Evolutionary conservation across 2,329 filamentous ascomycete species (phyloP), one percentile per base, ranked within the genome.

Genomic region (Epichloe hybrida): DNA sequence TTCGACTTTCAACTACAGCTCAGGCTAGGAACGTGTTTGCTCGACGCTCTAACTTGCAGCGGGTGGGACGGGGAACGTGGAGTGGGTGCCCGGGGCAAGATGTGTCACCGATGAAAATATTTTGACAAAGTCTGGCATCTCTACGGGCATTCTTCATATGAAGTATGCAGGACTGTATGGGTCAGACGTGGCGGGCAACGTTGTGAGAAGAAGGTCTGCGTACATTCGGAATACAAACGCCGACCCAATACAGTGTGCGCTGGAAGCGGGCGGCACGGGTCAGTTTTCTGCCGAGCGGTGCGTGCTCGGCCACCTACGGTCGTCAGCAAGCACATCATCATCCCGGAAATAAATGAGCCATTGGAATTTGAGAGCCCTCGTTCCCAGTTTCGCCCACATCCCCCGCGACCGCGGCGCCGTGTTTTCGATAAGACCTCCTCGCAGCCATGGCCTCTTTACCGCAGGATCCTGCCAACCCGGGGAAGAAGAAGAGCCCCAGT

Each of bases 71-170:
- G 31, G 8, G 0, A 64, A 69, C 0, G 73, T 79, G 0, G 62
- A 72, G 0, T 84, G 81, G 81, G 64, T 77, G 15, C 61, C 67
- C 0, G 66, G 69, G 42, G 80, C 80, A 8, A 68, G 81, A 44
- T 84, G 80, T 80, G 75, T 81, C 0, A 66, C 65, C 0, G 77
- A 81, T 59, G 79, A 74, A 2, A 79, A 81, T 50, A 66, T 82
- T 2, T 84, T 80, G 79, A 80, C 75, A 0, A 74, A 73, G 2
- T 79, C 77, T 0, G 80, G 81, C 0, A 73, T 84, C 5, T 73
- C 72, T 48, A 64, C 65, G 1, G 66, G 66, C 5, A 67, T 31
- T 31, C 27, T 69, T 2, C 66, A 69, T 50, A 67, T 27, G 23
- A 27, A 6, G 6, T 27, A 27, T 27, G 2, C 55, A 2, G 53